These are phyloP conservation scores for Fusarium sp. DNA, from an alignment of 2,329 filamentous ascomycete species.

Conservation along the genomic window DNA sequence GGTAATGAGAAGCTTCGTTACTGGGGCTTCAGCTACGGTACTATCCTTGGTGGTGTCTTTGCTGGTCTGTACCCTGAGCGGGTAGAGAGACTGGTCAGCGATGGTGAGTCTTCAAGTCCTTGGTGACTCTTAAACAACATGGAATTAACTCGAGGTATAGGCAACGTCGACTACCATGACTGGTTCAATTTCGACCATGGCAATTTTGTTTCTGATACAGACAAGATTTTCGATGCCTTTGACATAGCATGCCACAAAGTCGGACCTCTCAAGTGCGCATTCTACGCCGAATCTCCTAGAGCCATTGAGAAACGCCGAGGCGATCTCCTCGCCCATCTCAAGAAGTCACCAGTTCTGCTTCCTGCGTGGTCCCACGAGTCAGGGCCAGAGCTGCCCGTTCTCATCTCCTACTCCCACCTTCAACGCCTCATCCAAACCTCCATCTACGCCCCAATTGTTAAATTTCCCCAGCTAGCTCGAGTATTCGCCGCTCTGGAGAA, in stretches of 20 bases:
- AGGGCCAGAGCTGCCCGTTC: conserved; percentile 56
- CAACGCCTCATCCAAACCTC: conserved; percentile 56
- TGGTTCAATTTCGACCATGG: conserved; percentile 60
- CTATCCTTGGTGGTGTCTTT: conserved; percentile 63
- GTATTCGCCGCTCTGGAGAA: conserved; percentile 57
- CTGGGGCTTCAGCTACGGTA: conserved; percentile 68
- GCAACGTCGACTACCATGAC: conserved; percentile 65
- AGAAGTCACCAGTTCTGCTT: conserved; percentile 57
- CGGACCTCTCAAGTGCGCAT: conserved; percentile 59
- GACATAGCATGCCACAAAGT: conserved; percentile 65
- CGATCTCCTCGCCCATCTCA: conserved; percentile 55
- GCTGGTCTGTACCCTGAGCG: conserved; percentile 63
- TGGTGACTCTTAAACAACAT: neutral
- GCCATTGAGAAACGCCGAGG: conserved; percentile 55
- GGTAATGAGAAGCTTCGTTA: conserved; percentile 59
- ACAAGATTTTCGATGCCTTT: conserved; percentile 64
- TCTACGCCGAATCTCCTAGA: conserved; percentile 53
- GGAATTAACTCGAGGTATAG: conserved; percentile 25
- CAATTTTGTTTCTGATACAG: conserved; percentile 64
- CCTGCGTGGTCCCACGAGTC: conserved; percentile 40
- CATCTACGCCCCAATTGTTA: conserved; percentile 58
- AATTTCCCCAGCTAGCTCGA: conserved; percentile 56
- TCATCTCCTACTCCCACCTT: conserved; percentile 63
- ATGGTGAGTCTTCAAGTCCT: conserved; percentile 52
- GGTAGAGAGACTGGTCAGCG: conserved; percentile 62